Evolutionary conservation across 2,329 filamentous ascomycete genomes (phyloP).

Genomic region (Elsinoe necatrix): DNA sequence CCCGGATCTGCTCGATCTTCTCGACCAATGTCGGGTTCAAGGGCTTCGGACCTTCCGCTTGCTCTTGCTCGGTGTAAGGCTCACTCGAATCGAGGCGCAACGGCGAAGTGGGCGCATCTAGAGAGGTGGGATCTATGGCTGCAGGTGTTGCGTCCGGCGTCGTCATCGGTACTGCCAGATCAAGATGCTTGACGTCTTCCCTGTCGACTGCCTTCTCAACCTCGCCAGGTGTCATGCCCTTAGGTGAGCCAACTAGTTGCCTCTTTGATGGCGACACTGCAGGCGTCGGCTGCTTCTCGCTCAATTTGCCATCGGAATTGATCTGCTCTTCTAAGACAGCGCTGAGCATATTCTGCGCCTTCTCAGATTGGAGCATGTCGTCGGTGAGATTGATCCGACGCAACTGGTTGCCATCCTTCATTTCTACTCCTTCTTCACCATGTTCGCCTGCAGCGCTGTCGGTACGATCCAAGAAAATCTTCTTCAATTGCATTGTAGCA

Average conservation of each 20-base stretch:
- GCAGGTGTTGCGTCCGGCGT: conserved; percentile 13
- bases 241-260: background rate
- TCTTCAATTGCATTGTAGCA: conserved; percentile 84
- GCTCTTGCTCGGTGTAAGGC: conserved; percentile 21
- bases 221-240: conserved; percentile 24
- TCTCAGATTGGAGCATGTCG: conserved; percentile 47
- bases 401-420: conserved; percentile 26
- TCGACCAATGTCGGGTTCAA: conserved; percentile 30
- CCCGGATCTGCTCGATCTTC: conserved; percentile 32
- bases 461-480: conserved; percentile 82
- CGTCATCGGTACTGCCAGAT: conserved; percentile 46
- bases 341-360: conserved; percentile 54
- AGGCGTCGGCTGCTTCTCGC: background rate
- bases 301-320: conserved; percentile 8
- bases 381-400: conserved; percentile 32
- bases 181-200: conserved; percentile 52
- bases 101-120: background rate
- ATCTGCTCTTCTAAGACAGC: conserved; percentile 57
- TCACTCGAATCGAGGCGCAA: conserved; percentile 1
- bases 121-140: background rate
- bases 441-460: conserved; percentile 52
- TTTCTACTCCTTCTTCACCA: conserved; percentile 56
- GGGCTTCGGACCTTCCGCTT: conserved; percentile 28
- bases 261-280: background rate
- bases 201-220: conserved; percentile 33